Evolutionary conservation across 2,329 filamentous ascomycete species (phyloP).

Genomic region (Fusarium goolgardi): DNA sequence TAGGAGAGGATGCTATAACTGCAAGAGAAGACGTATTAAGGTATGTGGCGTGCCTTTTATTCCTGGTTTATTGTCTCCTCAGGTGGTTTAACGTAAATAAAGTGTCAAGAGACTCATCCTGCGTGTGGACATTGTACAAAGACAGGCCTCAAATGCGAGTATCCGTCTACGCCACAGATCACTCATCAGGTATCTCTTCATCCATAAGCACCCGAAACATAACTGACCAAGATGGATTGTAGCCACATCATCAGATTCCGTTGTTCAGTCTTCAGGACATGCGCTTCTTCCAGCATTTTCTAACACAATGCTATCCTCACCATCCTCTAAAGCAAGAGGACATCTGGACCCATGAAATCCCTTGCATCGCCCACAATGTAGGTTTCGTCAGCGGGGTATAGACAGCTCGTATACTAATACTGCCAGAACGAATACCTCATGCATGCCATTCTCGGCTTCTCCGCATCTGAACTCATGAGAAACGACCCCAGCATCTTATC

Average conservation of each 20-base stretch:
- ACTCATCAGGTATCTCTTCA: slow-evolving; percentile 60
- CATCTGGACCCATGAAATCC: slow-evolving; percentile 75
- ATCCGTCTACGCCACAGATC: slow-evolving; percentile 64
- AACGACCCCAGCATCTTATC: slow-evolving; percentile 63
- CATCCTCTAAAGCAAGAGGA: slow-evolving; percentile 73
- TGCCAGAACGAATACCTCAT: slow-evolving; percentile 72
- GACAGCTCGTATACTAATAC: slow-evolving; percentile 9
- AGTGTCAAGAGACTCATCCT: slow-evolving; percentile 75
- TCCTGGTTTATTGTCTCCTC: neutral
- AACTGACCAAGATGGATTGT: neutral
- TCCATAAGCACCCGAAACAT: neutral
- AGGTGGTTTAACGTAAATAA: slow-evolving; percentile 23
- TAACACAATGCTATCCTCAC: slow-evolving; percentile 70
- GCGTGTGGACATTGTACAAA: slow-evolving; percentile 72
- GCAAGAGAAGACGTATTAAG: slow-evolving; percentile 74
- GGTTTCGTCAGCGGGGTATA: slow-evolving; percentile 31
- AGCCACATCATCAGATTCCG: slow-evolving; percentile 69
- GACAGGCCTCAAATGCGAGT: slow-evolving; percentile 71
- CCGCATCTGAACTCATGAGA: slow-evolving; percentile 72
- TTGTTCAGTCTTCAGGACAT: slow-evolving; percentile 72
- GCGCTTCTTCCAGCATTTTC: slow-evolving; percentile 76
- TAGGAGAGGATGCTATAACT: slow-evolving; percentile 73
- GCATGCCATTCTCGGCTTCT: slow-evolving; percentile 75
- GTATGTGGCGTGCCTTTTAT: slow-evolving; percentile 46
- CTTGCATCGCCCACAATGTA: slow-evolving; percentile 74